Evolutionary conservation across 2,329 filamentous ascomycete genomes (phyloP).

Genomic region (Dryadomyces sulphureus): DNA sequence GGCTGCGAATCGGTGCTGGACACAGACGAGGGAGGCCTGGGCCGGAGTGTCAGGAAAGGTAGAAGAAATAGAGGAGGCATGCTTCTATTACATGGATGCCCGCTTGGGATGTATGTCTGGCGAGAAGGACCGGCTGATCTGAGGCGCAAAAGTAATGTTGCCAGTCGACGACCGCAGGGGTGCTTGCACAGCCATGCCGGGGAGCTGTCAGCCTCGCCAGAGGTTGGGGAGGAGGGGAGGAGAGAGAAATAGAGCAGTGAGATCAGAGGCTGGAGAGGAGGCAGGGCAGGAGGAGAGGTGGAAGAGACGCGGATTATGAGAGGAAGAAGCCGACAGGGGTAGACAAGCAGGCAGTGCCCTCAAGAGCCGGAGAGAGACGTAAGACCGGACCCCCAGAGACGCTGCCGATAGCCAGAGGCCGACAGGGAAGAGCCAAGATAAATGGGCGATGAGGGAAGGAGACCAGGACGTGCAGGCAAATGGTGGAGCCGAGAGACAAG

Average conservation of each 20-base stretch:
- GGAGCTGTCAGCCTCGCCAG: not conserved
- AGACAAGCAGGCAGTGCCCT: not conserved
- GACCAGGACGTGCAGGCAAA: too few species aligned
- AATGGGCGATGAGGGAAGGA: too few species aligned
- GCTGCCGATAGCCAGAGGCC: too few species aligned
- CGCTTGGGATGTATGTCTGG: constrained; percentile 18
- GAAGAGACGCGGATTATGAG: too few species aligned
- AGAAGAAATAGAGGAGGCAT: not conserved
- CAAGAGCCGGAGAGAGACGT: too few species aligned
- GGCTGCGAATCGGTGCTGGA: constrained; percentile 28
- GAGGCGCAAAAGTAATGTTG: constrained; percentile 38
- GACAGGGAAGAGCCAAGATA: too few species aligned
- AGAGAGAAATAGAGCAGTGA: not conserved
- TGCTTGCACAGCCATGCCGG: constrained; percentile 44
- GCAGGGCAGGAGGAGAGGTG: not conserved
- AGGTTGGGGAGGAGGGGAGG: not conserved
- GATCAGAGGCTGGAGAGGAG: not conserved
- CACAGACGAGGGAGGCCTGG: constrained; percentile 21
- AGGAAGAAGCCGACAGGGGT: not conserved
- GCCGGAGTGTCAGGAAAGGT: constrained; percentile 13
- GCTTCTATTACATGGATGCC: constrained; percentile 29
- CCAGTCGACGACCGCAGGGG: constrained; percentile 48
- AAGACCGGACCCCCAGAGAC: too few species aligned
- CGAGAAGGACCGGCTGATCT: constrained; percentile 10
- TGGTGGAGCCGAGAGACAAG: too few species aligned